Evolutionary conservation across 2,329 filamentous ascomycete genomes (phyloP), one percentile per base, ranked within the genome.

Genomic region (Ceratocystiopsis sp.): DNA sequence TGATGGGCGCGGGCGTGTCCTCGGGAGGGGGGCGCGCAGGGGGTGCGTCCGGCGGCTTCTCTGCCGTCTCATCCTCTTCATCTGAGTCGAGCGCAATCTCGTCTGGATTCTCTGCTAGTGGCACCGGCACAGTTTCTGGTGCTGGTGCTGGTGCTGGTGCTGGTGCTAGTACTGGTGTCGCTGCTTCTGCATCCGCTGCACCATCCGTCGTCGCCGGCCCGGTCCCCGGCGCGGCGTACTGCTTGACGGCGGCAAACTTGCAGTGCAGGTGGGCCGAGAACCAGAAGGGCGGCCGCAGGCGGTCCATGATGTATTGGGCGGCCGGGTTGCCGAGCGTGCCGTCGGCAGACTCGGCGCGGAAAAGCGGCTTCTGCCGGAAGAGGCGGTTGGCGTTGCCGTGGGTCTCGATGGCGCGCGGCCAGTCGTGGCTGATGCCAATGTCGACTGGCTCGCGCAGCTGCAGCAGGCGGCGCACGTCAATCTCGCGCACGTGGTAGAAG

Each of bases 241-340:
- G 63, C 56, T 73, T 80, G 49, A 75, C 58, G 1, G 87, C 91
- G 1, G 79, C 61, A 57, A 81, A 96, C 56, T 89, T 93, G 64
- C 82, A 78, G 60, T 98, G 91, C 62, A 96, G 61, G 60, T 98
- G 91, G 3, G 87, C 91, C 35, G 83, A 80, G 57, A 96, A 95
- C 91, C 91, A 98, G 57, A 85, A 80, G 0, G 71, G 69, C 11
- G 91, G 91, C 42, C 85, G 71, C 42, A 98, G 61, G 29, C 83
- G 72, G 55, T 94, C 78, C 60, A 96, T 71, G 17, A 94, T 78
- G 51, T 81, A 75, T 54, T 73, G 75, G 0, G 87, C 87, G 0
- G 89, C 89, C 32, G 73, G 64, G 52, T 75, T 96, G 0, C 91
- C 91, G 18, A 98, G 64, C 10, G 67, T 77, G 0, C 85, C 85